Conservation (phyloP, 768 basidiomycete species). For the Termitomyces sp. region DNA sequence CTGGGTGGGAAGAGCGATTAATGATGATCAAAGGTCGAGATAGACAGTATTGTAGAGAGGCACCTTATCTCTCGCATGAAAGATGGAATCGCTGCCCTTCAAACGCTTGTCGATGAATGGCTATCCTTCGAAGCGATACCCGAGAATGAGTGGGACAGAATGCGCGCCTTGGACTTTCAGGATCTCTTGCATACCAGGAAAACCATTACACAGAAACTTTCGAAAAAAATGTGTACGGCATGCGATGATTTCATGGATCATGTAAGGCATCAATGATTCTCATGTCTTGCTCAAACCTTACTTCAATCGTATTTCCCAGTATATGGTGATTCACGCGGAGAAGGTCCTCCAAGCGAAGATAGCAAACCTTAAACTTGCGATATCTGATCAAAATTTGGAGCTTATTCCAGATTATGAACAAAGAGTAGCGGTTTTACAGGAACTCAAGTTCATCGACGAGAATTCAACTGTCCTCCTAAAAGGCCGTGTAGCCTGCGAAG, state of each 20-base stretch:
- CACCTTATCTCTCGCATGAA: constrained; percentile 60
- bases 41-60: constrained; percentile 60
- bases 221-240: constrained; percentile 40
- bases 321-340: constrained; percentile 66
- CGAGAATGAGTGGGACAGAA: constrained; percentile 83
- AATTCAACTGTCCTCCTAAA: constrained; percentile 94
- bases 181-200: constrained; percentile 66
- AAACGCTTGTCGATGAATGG: constrained; percentile 56
- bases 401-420: constrained; percentile 97
- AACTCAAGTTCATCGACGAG: constrained; percentile 90
- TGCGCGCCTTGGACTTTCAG: constrained; percentile 88
- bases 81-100: constrained; percentile 47
- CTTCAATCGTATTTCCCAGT: constrained; percentile 43
- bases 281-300: neutral
- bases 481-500: constrained; percentile 97
- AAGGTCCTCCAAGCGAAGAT: constrained; percentile 74
- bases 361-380: constrained; percentile 69
- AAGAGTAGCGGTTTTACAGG: constrained; percentile 84
- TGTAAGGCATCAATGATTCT: constrained; percentile 48
- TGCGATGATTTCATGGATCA: constrained; percentile 73
- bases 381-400: constrained; percentile 96
- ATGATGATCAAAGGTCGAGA: constrained; percentile 51
- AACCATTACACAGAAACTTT: constrained; percentile 37
- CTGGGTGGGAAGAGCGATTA: neutral
- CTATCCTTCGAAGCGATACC: constrained; percentile 36